Evolutionary conservation across 257 asterid genomes (phyloP).

Genomic region (Solanum chaucha): DNA sequence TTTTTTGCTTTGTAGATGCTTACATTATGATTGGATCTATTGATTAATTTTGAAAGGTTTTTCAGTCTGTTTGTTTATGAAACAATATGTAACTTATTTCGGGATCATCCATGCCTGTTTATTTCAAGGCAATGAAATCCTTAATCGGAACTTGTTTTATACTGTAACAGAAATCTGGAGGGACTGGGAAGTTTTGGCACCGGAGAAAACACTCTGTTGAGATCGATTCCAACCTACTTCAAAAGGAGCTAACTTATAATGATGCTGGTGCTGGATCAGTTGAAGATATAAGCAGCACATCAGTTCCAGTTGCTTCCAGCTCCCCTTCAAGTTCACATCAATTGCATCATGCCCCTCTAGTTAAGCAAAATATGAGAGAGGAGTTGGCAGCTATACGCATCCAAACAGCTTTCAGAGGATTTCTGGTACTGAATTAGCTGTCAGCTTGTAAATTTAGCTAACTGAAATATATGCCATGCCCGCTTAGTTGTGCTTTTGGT

Average conservation of each 20-base stretch:
- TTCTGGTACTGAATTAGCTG: constrained; percentile 49
- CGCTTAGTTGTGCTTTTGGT: neutral
- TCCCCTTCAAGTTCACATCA: constrained; percentile 57
- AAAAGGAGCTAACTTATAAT: constrained; percentile 38
- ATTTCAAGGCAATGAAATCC: neutral
- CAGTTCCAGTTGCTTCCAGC: constrained; percentile 45
- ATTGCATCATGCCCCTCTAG: constrained; percentile 35
- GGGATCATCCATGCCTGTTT: neutral
- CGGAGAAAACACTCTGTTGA: constrained; percentile 79
- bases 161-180: constrained; percentile 45
- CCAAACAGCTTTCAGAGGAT: constrained; percentile 92
- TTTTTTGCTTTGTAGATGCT: neutral
- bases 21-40: neutral
- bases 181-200: constrained; percentile 65
- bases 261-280: constrained; percentile 15
- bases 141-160: neutral
- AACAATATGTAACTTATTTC: neutral
- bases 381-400: constrained; percentile 85
- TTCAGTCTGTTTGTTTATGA: neutral
- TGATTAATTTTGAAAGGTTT: neutral
- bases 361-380: constrained; percentile 41
- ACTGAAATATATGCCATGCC: neutral
- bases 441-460: neutral
- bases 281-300: constrained; percentile 33
- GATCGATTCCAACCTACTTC: constrained; percentile 39